phyloP scores from a whole-genome alignment of 208 protist species.

The Wallacemonas collosoma region DNA sequence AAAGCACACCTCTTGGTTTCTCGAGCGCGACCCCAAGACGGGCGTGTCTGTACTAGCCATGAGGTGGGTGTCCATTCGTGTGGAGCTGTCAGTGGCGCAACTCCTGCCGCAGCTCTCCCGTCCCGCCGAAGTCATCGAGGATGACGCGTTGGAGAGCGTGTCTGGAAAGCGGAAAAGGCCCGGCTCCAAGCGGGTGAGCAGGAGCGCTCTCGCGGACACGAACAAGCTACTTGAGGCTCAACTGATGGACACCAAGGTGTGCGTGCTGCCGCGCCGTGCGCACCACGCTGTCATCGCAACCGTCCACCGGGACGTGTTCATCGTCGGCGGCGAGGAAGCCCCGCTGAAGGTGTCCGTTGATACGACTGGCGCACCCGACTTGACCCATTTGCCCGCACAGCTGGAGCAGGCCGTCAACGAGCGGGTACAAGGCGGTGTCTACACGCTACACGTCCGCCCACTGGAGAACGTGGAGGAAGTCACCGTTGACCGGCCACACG shows the following conservation, averaged over 20 bases:
- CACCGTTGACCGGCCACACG: conserved; percentile 7
- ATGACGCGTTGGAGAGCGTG: background rate
- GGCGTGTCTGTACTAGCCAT: conserved; percentile 17
- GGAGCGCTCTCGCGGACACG: background rate
- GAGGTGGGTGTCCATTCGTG: conserved; percentile 22
- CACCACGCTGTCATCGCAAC: conserved; percentile 45
- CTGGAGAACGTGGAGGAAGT: conserved; percentile 8
- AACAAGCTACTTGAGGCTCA: conserved; percentile 1
- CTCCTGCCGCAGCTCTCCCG: background rate
- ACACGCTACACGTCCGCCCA: conserved; percentile 21
- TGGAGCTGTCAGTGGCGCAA: background rate
- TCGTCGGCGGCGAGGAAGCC: conserved; percentile 44
- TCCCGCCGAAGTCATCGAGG: background rate
- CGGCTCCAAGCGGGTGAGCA: background rate
- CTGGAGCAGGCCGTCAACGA: conserved; percentile 7
- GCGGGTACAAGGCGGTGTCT: conserved; percentile 12
- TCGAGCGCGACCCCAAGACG: conserved; percentile 26
- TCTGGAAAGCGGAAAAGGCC: conserved; percentile 3
- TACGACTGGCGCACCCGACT: background rate
- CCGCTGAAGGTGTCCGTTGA: conserved; percentile 12
- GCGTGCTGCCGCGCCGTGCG: conserved; percentile 25
- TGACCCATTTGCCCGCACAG: background rate
- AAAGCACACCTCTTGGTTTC: background rate
- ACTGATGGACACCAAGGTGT: conserved; percentile 8
- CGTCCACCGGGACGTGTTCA: conserved; percentile 42